Conservation (phyloP, 495 filamentous ascomycete species). For the Delitschia confertaspora region DNA sequence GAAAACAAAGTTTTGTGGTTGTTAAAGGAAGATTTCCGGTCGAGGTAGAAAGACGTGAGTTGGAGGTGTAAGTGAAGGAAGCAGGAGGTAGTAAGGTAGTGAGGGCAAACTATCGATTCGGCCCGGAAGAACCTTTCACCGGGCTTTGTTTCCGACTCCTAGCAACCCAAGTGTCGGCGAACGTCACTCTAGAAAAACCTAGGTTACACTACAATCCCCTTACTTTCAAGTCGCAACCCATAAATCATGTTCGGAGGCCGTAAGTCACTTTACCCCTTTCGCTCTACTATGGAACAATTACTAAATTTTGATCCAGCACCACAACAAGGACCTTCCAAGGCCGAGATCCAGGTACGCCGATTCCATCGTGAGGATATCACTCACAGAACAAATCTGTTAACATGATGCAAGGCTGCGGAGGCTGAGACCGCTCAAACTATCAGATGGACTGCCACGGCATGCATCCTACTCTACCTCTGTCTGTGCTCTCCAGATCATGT, state of each 20-base stretch:
- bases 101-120: too few species aligned
- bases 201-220: too few species aligned
- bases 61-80: too few species aligned
- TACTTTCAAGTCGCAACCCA: too few species aligned
- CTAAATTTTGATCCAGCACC: slow-evolving; percentile 18
- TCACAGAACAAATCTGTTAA: not conserved
- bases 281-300: not conserved
- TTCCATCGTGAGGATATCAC: not conserved
- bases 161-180: too few species aligned
- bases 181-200: too few species aligned
- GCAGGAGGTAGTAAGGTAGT: too few species aligned
- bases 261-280: slow-evolving; percentile 22
- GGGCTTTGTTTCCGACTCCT: too few species aligned
- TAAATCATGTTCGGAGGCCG: slow-evolving; percentile 48
- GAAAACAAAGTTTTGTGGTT: too few species aligned
- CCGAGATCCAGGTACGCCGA: slow-evolving; percentile 24
- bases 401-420: slow-evolving; percentile 48
- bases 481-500: slow-evolving; percentile 33
- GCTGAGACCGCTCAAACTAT: slow-evolving; percentile 59
- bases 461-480: slow-evolving; percentile 69
- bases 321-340: slow-evolving; percentile 23
- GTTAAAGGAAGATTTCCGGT: too few species aligned
- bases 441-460: slow-evolving; percentile 49
- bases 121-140: too few species aligned
- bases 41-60: too few species aligned